Evolutionary conservation across 2,329 filamentous ascomycete species (phyloP).

Genomic region (Aspergillus ochraceus): DNA sequence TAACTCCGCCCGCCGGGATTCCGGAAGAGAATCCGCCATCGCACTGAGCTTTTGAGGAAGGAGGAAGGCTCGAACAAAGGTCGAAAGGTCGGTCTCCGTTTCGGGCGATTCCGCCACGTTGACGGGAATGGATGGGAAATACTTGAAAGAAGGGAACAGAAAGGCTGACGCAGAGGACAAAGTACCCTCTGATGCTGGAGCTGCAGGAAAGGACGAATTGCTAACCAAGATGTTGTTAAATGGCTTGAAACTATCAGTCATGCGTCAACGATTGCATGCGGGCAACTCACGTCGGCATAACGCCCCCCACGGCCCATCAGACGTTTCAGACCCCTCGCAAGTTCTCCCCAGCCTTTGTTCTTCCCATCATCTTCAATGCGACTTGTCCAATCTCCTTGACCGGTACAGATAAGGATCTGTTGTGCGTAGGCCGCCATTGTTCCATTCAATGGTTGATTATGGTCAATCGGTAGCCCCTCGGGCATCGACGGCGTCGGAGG

Average conservation of each 20-base stretch:
- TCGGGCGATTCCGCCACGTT: slow-evolving; percentile 50
- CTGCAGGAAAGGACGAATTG: slow-evolving; percentile 71
- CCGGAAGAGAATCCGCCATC: slow-evolving; percentile 34
- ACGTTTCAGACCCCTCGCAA: slow-evolving; percentile 67
- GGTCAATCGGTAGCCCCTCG: slow-evolving; percentile 71
- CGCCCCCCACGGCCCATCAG: slow-evolving; percentile 65
- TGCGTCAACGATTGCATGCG: too few relatives aligned
- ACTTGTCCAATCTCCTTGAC: slow-evolving; percentile 76
- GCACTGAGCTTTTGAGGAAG: slow-evolving; percentile 36
- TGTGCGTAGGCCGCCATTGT: slow-evolving; percentile 77
- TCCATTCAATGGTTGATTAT: slow-evolving; percentile 67
- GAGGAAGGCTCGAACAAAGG: slow-evolving; percentile 47
- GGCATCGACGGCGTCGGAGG: slow-evolving; percentile 70
- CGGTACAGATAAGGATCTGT: slow-evolving; percentile 82
- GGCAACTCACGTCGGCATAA: slow-evolving; percentile 59
- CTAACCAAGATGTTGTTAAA: slow-evolving; percentile 78
- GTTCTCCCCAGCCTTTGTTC: slow-evolving; percentile 44
- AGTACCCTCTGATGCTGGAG: slow-evolving; percentile 31
- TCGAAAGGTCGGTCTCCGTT: slow-evolving; percentile 34
- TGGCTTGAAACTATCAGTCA: slow-evolving; percentile 56
- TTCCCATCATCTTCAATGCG: slow-evolving; percentile 78
- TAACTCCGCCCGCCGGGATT: slow-evolving; percentile 28
- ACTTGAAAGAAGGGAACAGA: slow-evolving; percentile 80
- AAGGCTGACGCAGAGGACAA: slow-evolving; percentile 59
- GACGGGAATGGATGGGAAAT: slow-evolving; percentile 69